Percentiles rank a stretch among this genome's conserved stretches.
phyloP scores from a whole-genome alignment of 768 basidiomycete genomes.

The Chiua virens region DNA sequence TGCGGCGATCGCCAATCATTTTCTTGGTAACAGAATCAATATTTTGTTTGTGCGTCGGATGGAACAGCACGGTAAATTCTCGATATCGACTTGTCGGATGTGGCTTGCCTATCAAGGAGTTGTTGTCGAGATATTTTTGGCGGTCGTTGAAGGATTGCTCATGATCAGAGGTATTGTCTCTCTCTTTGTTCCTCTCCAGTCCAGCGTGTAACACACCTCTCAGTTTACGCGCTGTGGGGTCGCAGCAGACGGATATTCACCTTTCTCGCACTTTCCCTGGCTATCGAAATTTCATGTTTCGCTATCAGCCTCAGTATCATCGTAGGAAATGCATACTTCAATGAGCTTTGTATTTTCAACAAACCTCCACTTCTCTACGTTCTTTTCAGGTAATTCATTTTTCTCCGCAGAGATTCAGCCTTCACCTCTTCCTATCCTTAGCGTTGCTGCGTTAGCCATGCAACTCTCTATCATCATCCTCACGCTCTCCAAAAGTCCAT shows the following conservation, averaged over 20 bases:
- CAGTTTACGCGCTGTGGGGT: slow-evolving; percentile 7
- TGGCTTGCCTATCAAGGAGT: slow-evolving; percentile 12
- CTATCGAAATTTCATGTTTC: neutral
- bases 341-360: slow-evolving; percentile 7
- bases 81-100: neutral
- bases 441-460: neutral
- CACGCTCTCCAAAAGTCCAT: slow-evolving; percentile 1
- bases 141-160: slow-evolving; percentile 10
- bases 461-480: slow-evolving; percentile 4
- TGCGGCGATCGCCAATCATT: neutral
- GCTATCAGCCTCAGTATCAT: neutral
- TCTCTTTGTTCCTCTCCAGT: neutral
- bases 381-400: slow-evolving; percentile 6
- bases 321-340: neutral
- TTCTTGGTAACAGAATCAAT: neutral
- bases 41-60: slow-evolving; percentile 3
- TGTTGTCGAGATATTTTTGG: slow-evolving; percentile 1
- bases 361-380: neutral
- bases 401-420: neutral
- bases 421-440: neutral
- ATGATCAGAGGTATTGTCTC: slow-evolving; percentile 8
- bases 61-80: slow-evolving; percentile 1
- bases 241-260: slow-evolving; percentile 1
- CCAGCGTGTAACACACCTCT: neutral
- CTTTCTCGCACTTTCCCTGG: slow-evolving; percentile 3